Conservation (phyloP, 2,329 filamentous ascomycete genomes). For the Pyrenochaeta sp. region DNA sequence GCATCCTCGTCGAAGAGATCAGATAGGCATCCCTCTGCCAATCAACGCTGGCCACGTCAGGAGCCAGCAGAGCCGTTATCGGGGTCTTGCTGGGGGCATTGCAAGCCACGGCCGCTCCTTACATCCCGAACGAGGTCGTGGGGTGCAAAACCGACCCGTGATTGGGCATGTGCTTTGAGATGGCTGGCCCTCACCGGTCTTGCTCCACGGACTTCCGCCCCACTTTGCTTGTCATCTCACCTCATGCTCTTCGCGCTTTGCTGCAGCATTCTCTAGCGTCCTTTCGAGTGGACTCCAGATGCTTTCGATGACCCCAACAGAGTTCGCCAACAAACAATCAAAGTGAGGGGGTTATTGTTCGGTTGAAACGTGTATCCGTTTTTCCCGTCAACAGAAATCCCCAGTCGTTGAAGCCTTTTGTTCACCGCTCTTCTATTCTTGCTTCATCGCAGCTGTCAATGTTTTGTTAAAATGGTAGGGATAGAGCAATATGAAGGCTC, state of each 20-base stretch:
- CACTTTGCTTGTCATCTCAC: conserved; percentile 36
- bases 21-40: conserved; percentile 39
- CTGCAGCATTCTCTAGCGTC: conserved; percentile 45
- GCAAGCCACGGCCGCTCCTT: conserved; percentile 48
- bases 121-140: conserved; percentile 42
- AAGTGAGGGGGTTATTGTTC: conserved; percentile 35
- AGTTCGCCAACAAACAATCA: conserved; percentile 16
- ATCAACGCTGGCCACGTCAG: conserved; percentile 49
- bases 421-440: conserved; percentile 49
- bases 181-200: conserved; percentile 37
- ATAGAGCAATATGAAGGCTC: conserved; percentile 34
- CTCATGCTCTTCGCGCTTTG: conserved; percentile 29
- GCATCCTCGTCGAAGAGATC: conserved; percentile 35
- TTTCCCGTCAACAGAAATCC: conserved; percentile 34
- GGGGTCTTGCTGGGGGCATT: conserved; percentile 36
- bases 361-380: conserved; percentile 31
- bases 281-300: conserved; percentile 31
- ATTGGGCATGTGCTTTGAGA: conserved; percentile 34
- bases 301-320: conserved; percentile 33
- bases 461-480: conserved; percentile 18
- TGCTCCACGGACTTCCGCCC: conserved; percentile 26
- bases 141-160: conserved; percentile 18
- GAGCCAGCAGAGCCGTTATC: conserved; percentile 49
- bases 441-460: conserved; percentile 11
- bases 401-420: conserved; percentile 7